Evolutionary conservation across 352 stramenopile species (phyloP).

Genomic region (Blastocystis sp.): DNA sequence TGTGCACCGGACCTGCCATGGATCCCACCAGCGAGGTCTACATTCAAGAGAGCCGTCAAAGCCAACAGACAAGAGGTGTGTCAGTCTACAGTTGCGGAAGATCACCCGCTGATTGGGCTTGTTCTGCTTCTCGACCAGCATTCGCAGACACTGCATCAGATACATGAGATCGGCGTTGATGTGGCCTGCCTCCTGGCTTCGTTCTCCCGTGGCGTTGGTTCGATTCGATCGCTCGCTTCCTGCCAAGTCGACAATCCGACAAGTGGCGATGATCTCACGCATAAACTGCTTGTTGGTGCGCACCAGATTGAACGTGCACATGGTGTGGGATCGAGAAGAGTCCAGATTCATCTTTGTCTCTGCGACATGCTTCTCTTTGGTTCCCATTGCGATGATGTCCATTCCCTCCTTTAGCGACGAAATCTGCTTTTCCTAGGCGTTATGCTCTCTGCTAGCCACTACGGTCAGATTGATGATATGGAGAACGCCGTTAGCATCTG

Average conservation of each 20-base stretch:
- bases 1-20: conserved; percentile 13
- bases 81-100: conserved; percentile 29
- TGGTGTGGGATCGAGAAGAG: conserved; percentile 26
- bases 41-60: not conserved
- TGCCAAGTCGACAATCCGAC: conserved; percentile 71
- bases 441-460: not conserved
- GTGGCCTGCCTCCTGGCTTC: not conserved
- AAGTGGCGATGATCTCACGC: conserved; percentile 18
- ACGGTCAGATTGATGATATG: conserved; percentile 10
- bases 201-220: conserved; percentile 65
- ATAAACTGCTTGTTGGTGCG: not conserved
- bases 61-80: not conserved
- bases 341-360: conserved; percentile 47
- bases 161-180: conserved; percentile 43
- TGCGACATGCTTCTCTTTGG: conserved; percentile 36
- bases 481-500: conserved; percentile 11
- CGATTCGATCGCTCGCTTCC: conserved; percentile 73
- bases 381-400: conserved; percentile 8
- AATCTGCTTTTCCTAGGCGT: conserved; percentile 2
- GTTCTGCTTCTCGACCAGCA: not conserved
- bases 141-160: conserved; percentile 24
- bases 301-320: conserved; percentile 34
- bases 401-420: not conserved
- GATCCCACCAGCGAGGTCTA: conserved; percentile 11
- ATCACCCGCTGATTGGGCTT: conserved; percentile 36